phyloP scores from a whole-genome alignment of 345 rosid genomes.

The Eucalyptus leucophloia region DNA sequence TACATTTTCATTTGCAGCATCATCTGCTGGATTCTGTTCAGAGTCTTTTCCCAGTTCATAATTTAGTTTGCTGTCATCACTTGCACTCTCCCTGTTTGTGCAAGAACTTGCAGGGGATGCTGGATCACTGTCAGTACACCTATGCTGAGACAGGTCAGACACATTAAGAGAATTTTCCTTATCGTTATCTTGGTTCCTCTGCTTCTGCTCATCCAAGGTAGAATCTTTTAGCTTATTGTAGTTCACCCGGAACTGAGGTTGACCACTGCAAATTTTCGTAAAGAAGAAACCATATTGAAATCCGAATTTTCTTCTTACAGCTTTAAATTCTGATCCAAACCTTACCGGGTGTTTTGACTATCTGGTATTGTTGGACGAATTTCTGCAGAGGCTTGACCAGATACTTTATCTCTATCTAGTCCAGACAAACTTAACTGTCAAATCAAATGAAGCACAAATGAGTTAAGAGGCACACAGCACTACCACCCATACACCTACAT shows the following conservation, averaged over 20 bases:
- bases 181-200: background rate
- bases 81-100: background rate
- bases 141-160: background rate
- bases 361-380: slow-evolving; percentile 22
- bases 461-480: background rate
- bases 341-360: slow-evolving; percentile 26
- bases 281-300: background rate
- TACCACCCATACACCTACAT: background rate
- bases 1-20: slow-evolving; percentile 2
- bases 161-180: background rate
- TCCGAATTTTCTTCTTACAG: background rate
- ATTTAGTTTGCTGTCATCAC: background rate
- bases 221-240: background rate
- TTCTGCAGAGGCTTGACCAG: slow-evolving; percentile 82
- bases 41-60: background rate
- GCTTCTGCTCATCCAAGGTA: background rate
- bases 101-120: background rate
- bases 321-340: background rate
- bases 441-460: background rate
- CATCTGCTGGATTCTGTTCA: background rate
- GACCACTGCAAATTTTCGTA: slow-evolving; percentile 20
- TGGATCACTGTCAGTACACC: background rate
- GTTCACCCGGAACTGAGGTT: slow-evolving; percentile 1
- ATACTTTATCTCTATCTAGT: slow-evolving; percentile 67
- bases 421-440: slow-evolving; percentile 64